These are phyloP conservation scores for Brassica nigra DNA, from an alignment of 345 rosid species.

Conservation along the genomic window DNA sequence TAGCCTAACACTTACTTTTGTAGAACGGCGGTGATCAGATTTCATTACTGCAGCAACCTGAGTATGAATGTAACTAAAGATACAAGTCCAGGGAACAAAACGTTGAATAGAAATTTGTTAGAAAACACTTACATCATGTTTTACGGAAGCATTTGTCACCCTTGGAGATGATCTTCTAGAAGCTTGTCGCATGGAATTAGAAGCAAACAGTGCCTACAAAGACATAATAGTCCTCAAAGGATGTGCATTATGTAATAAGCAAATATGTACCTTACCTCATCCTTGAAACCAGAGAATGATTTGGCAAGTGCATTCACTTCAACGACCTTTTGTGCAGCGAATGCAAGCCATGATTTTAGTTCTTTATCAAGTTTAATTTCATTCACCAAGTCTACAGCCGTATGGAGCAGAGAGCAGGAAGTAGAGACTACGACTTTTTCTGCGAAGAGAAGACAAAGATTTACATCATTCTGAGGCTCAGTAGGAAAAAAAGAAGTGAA, in stretches of 20 bases:
- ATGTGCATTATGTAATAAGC: neutral
- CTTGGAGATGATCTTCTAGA: conserved; percentile 89
- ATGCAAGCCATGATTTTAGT: conserved; percentile 95
- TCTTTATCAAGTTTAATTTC: conserved; percentile 82
- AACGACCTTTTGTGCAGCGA: conserved; percentile 89
- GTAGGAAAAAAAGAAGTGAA: neutral
- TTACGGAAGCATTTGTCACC: conserved; percentile 75
- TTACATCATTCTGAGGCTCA: conserved; percentile 24
- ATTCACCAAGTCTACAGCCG: conserved; percentile 86
- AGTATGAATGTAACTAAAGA: conserved; percentile 4
- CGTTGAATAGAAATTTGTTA: conserved; percentile 47
- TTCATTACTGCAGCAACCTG: conserved; percentile 60
- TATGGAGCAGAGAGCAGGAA: conserved; percentile 92
- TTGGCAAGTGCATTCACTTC: conserved; percentile 97
- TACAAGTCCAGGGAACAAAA: conserved; percentile 44
- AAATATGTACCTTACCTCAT: conserved; percentile 78
- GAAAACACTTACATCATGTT: conserved; percentile 63
- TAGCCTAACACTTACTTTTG: conserved; percentile 67
- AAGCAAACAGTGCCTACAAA: conserved; percentile 48
- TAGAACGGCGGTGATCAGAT: conserved; percentile 73
- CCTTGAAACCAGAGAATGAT: conserved; percentile 71
- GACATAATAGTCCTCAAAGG: neutral
- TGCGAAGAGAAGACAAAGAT: conserved; percentile 37
- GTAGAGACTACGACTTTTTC: conserved; percentile 90
- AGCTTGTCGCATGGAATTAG: conserved; percentile 79